Evolutionary conservation across 2,329 filamentous ascomycete species (phyloP).

Genomic region (Rhynchosporium agropyri): DNA sequence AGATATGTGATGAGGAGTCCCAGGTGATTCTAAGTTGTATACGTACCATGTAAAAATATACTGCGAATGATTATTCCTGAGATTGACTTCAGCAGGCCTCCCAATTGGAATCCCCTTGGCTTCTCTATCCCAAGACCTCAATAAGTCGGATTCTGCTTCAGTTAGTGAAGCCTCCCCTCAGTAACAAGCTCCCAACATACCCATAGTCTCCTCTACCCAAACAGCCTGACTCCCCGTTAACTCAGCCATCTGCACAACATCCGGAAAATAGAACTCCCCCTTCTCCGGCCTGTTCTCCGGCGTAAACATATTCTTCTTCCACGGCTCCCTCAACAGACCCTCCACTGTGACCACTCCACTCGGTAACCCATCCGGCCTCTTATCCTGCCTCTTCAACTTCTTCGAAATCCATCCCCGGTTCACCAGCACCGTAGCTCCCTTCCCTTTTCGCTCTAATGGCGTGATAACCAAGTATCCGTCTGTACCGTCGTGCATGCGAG

Average conservation of each 20-base stretch:
- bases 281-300: conserved; percentile 83
- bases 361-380: conserved; percentile 66
- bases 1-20: conserved; percentile 7
- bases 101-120: conserved; percentile 87
- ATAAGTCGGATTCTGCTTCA: conserved; percentile 70
- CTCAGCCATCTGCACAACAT: conserved; percentile 87
- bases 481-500: conserved; percentile 83
- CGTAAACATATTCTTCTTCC: conserved; percentile 98
- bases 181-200: conserved; percentile 50
- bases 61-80: conserved; percentile 95
- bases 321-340: conserved; percentile 83
- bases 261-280: conserved; percentile 92
- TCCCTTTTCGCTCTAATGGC: conserved; percentile 73
- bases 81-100: conserved; percentile 82
- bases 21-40: background rate
- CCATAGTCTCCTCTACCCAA: conserved; percentile 95
- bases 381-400: conserved; percentile 66
- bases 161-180: background rate
- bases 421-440: conserved; percentile 74
- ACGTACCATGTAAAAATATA: conserved; percentile 98
- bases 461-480: conserved; percentile 92
- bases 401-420: conserved; percentile 92
- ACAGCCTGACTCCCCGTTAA: conserved; percentile 82
- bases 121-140: conserved; percentile 75
- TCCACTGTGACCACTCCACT: conserved; percentile 74